Percentiles rank a stretch among this genome's conserved stretches.
Evolutionary conservation across 345 rosid species (phyloP).

Genomic region (Eucalyptus curtisii): DNA sequence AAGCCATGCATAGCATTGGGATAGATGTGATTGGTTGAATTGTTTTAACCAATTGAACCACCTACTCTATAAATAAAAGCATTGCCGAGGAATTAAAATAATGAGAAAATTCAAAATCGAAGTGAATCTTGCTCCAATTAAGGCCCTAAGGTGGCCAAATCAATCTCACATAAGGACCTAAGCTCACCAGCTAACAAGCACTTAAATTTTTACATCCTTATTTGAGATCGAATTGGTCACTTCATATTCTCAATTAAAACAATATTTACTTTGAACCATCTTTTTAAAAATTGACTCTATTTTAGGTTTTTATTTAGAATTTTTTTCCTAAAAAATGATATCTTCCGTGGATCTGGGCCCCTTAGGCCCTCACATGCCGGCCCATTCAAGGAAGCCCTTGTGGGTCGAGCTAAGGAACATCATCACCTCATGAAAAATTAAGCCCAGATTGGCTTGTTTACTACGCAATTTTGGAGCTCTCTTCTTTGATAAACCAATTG

Average conservation of each 20-base stretch:
- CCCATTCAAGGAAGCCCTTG: neutral
- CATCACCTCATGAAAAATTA: neutral
- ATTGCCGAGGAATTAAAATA: too few species aligned
- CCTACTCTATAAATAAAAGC: neutral
- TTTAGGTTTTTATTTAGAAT: too few species aligned
- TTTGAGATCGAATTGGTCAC: too few species aligned
- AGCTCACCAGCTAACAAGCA: neutral
- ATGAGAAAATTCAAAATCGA: too few species aligned
- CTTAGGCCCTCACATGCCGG: neutral
- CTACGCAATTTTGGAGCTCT: neutral
- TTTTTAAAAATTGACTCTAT: neutral
- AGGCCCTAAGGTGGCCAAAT: fast-evolving
- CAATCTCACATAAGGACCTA: fast-evolving
- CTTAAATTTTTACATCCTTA: neutral
- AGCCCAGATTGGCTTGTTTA: neutral
- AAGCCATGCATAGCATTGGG: neutral
- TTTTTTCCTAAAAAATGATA: neutral
- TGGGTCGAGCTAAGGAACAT: neutral
- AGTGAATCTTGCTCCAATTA: too few species aligned
- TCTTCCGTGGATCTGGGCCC: neutral
- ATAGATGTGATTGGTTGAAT: neutral
- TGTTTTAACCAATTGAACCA: fast-evolving
- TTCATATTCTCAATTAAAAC: neutral
- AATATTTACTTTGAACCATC: neutral
- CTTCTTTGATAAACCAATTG: neutral